Percentiles rank a stretch among this genome's conserved stretches.
Evolutionary conservation across 2,329 filamentous ascomycete genomes (phyloP).

Genomic region (Dactylellina cionopaga): DNA sequence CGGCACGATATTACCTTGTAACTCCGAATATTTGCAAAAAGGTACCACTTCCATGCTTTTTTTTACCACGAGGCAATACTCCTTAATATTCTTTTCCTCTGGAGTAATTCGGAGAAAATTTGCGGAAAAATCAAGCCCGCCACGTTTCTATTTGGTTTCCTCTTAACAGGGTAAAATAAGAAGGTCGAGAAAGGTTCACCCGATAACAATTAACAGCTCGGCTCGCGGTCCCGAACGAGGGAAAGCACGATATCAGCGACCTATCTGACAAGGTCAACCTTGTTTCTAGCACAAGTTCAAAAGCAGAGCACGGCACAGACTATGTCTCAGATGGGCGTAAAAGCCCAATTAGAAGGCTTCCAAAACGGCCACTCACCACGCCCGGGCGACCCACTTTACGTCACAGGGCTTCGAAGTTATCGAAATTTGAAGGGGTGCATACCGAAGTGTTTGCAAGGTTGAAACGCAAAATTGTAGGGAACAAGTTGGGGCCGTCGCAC

Average conservation of each 20-base stretch:
- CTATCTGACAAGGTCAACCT: constrained; percentile 45
- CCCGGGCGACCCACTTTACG: constrained; percentile 48
- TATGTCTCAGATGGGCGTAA: constrained; percentile 45
- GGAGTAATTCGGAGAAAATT: constrained; percentile 52
- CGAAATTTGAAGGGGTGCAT: constrained; percentile 43
- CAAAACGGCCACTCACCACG: constrained; percentile 32
- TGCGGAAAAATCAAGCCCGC: constrained; percentile 54
- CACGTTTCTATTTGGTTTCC: constrained; percentile 51
- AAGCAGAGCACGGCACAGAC: constrained; percentile 52
- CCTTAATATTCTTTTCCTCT: constrained; percentile 39
- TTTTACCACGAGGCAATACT: constrained; percentile 28
- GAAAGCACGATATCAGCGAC: constrained; percentile 52
- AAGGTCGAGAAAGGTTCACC: constrained; percentile 40
- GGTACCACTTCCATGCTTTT: constrained; percentile 32
- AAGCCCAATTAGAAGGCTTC: constrained; percentile 28
- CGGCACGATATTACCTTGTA: constrained; percentile 29
- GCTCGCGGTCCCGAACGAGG: constrained; percentile 53
- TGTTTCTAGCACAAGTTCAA: constrained; percentile 30
- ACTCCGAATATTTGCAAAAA: constrained; percentile 30
- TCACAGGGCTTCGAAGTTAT: constrained; percentile 43
- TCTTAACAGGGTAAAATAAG: constrained; percentile 49
- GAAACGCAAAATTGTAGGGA: constrained; percentile 50
- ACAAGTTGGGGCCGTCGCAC: constrained; percentile 40
- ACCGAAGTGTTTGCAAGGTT: constrained; percentile 31
- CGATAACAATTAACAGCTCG: constrained; percentile 52